Percentiles rank a stretch among this genome's conserved stretches.
Evolutionary conservation across 2,329 filamentous ascomycete genomes (phyloP).

Genomic region (Aureobasidium pullulans): DNA sequence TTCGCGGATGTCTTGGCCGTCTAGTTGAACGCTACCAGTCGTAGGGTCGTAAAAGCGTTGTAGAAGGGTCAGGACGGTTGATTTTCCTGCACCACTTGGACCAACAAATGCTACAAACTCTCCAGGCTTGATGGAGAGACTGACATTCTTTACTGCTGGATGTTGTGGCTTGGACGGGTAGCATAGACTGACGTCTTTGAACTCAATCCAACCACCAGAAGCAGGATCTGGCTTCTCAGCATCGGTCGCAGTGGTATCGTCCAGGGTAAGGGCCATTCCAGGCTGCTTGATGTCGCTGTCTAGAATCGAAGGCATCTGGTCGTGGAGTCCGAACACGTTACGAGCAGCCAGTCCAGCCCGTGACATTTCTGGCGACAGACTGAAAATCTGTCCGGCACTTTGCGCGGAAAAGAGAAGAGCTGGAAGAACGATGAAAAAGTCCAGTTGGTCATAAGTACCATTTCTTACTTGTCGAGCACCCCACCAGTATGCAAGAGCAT

Average conservation of each 20-base stretch:
- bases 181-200: conserved; percentile 33
- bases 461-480: conserved; percentile 36
- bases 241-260: not conserved
- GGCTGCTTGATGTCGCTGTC: not conserved
- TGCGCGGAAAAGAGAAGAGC: conserved; percentile 42
- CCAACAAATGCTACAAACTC: conserved; percentile 46
- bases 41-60: conserved; percentile 40
- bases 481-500: conserved; percentile 45
- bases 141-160: conserved; percentile 40
- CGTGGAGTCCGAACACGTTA: conserved; percentile 36
- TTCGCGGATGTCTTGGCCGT: conserved; percentile 35
- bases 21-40: conserved; percentile 32
- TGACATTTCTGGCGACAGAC: conserved; percentile 38
- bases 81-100: conserved; percentile 40
- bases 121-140: conserved; percentile 41
- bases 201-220: conserved; percentile 19
- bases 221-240: not conserved
- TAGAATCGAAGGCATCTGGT: conserved; percentile 34
- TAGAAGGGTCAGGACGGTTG: conserved; percentile 38
- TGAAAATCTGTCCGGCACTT: conserved; percentile 40
- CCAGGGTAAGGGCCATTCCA: not conserved
- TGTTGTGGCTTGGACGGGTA: conserved; percentile 31
- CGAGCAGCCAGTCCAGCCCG: conserved; percentile 38
- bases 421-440: conserved; percentile 41
- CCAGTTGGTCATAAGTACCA: conserved; percentile 32